Conservation (phyloP, 192 early-diverging fungal species). For the Coemansia sp. region DNA sequence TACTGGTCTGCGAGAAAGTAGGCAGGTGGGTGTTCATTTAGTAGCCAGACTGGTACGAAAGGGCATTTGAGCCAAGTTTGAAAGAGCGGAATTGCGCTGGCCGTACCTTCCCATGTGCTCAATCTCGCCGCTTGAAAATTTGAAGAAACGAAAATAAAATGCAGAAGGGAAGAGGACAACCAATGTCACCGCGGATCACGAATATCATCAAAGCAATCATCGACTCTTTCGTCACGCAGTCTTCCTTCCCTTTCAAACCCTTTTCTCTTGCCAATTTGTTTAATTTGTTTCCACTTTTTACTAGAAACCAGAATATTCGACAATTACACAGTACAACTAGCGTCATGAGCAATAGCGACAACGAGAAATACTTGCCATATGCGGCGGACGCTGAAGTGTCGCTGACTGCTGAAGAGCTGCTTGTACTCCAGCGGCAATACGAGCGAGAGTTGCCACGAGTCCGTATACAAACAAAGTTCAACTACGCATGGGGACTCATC, state of each 20-base stretch:
- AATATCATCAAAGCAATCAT: background rate
- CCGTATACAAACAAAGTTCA: constrained; percentile 92
- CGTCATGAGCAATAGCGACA: background rate
- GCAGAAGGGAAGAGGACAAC: constrained; percentile 1
- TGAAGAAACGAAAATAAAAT: background rate
- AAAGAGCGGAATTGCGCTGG: background rate
- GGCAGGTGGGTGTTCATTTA: background rate
- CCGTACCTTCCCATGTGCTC: constrained; percentile 31
- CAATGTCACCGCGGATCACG: background rate
- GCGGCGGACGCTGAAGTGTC: constrained; percentile 47
- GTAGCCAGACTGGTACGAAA: background rate
- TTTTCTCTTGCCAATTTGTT: background rate
- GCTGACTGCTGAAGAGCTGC: constrained; percentile 39
- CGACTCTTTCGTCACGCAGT: background rate
- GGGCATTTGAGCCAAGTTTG: background rate
- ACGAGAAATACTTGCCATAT: constrained; percentile 36
- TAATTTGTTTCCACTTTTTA: background rate
- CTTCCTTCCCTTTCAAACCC: background rate
- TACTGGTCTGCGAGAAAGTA: constrained; percentile 8
- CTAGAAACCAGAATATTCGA: background rate
- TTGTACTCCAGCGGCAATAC: constrained; percentile 68
- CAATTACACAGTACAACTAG: background rate
- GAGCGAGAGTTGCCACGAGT: constrained; percentile 65
- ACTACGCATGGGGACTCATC: constrained; percentile 93
- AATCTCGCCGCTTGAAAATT: background rate